Base-by-base conservation (phyloP, 2,329 filamentous ascomycete genomes). In the Dryadomyces quercus-mongolicae region DNA sequence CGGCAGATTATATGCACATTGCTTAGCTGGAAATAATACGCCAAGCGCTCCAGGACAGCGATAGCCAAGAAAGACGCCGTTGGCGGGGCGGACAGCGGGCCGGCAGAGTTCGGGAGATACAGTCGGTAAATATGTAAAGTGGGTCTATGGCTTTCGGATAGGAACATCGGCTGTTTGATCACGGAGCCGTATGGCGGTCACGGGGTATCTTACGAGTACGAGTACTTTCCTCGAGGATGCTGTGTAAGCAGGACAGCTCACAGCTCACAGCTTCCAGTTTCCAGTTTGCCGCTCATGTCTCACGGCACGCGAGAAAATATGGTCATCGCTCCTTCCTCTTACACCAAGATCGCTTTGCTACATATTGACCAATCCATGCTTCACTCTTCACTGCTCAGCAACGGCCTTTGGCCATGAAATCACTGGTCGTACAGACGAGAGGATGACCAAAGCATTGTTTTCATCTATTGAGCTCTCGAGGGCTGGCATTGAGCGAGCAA, bases 51-150 rank as follows among this genome's bases (percentile, higher is more conserved):
- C 3, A n/a, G 9, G 38, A 12, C 16, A 42, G 38, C 38, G 12
- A 42, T n/a, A 15, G 38, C 38, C 16, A 42, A n/a, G 38, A 42
- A 42, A 42, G 38, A 12, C 25, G 25, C 25, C 25, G 25, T 31
- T 31, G 25, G 25, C 25, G 25, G 25, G 25, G 25, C 25, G 25
- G 25, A 31, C 25, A 31, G 25, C 25, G 25, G 25, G 25, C 25
- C 25, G 25, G 25, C 25, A 31, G 25, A 31, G 25, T 20, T 55
- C 57, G 53, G 54, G 55, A 57, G 51, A 54, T 56, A 46, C 16
- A 34, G 25, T 56, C 56, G 56, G 56, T 55, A 58, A 36, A 53
- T 56, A 40, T 18, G n/a, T 13, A 34, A 5, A 31, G 16, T 49
- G 22, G 46, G 22, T 25, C 46, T 36, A 6, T 16, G 15, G 21